Evolutionary conservation across 2,329 filamentous ascomycete genomes (phyloP), one percentile per base, ranked within the genome.

Genomic region (Clonostachys chloroleuca): DNA sequence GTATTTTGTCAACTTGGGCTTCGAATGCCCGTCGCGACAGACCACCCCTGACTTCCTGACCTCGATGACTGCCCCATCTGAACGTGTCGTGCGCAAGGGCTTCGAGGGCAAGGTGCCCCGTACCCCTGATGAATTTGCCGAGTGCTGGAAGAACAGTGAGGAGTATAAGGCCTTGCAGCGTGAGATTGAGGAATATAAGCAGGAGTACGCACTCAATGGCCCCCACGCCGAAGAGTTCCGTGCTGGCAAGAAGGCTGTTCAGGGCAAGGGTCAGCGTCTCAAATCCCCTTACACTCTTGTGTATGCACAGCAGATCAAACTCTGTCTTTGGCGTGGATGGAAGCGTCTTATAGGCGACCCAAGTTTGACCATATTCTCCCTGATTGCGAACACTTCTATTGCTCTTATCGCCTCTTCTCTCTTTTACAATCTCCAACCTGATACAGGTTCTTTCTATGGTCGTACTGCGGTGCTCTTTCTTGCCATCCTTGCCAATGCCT

Each of bases 21-120:
- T 86, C 57, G 75, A 83, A 34, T 84, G 83, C 58, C 83, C 84
- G 3, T 63, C 80, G 3, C 80, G 84, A 13, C 80, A 82, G 66
- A 88, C 84, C 0, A 85, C 81, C 0, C 82, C 84, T 17, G 86
- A 89, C 59, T 89, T 88, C 68, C 64, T 89, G 44, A 89, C 84
- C 2, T 86, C 83, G 17, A 84, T 88, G 67, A 87, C 84, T 2
- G 78, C 76, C 17, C 66, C 80, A 1, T 52, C 66, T 6, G 81
- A 84, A 63, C 79, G 81, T 47, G 53, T 79, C 34, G 68, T 81
- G 18, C 76, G 77, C 39, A 60, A 70, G 3, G 81, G 78, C 33
- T 84, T 75, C 53, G 73, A 83, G 62, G 53, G 53, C 44, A 51
- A 47, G 39, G 58, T 57, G 5, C 62, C 62, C 4, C 53, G 58